Conservation (phyloP, 176 grass and related monocot genomes). For the Zoysia japonica region DNA sequence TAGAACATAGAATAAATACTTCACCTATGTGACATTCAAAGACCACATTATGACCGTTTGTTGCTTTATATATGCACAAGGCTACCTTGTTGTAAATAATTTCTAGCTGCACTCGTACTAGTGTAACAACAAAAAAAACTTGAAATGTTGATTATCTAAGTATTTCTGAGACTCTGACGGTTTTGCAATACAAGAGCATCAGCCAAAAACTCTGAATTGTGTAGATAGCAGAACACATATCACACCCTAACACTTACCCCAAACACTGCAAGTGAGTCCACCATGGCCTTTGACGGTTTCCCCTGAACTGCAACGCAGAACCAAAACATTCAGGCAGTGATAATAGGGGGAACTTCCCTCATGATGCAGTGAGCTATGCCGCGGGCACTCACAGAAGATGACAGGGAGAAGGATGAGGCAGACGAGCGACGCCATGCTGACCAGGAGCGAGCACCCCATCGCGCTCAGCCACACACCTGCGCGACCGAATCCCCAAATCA, state of each 20-base stretch:
- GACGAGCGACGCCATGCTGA: slow-evolving; percentile 93
- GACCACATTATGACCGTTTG: not conserved
- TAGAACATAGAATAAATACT: not conserved
- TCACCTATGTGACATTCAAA: not conserved
- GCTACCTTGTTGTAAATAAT: slow-evolving; percentile 14
- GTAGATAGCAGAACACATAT: not conserved
- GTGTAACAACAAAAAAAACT: not conserved
- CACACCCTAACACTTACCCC: slow-evolving; percentile 63
- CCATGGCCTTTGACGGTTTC: slow-evolving; percentile 82
- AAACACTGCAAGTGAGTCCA: slow-evolving; percentile 86
- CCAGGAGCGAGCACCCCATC: slow-evolving; percentile 96
- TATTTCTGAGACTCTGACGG: not conserved
- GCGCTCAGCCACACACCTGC: slow-evolving; percentile 85
- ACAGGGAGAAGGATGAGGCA: slow-evolving; percentile 92
- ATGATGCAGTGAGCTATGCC: not conserved
- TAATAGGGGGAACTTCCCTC: not conserved
- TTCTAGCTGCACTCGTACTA: slow-evolving; percentile 6
- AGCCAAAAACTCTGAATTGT: slow-evolving; percentile 2
- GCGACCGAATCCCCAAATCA: slow-evolving; percentile 31
- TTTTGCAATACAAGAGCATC: not conserved
- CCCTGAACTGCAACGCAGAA: slow-evolving; percentile 66
- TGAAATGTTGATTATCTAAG: not conserved
- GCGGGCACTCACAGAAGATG: slow-evolving; percentile 71
- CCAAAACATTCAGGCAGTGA: slow-evolving; percentile 14
- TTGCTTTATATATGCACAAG: not conserved